These are phyloP conservation scores for Periconia digitata DNA, from an alignment of 2,329 filamentous ascomycete species.

Conservation along the genomic window DNA sequence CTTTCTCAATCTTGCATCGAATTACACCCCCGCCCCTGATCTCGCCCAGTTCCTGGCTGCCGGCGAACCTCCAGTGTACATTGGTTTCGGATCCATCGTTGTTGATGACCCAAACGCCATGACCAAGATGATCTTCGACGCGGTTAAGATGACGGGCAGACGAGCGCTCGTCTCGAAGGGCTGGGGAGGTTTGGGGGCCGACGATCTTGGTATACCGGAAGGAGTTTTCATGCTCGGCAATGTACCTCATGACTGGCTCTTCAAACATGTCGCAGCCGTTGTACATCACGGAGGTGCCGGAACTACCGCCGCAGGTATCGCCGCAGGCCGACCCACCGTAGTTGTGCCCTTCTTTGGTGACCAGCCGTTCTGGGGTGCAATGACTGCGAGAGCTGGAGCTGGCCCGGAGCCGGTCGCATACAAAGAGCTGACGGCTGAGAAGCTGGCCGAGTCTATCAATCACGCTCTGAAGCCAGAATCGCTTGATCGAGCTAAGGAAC, in stretches of 20 bases:
- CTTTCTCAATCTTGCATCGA: conserved; percentile 43
- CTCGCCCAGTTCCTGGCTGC: conserved; percentile 43
- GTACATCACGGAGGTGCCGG: conserved; percentile 88
- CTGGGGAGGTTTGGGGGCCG: conserved; percentile 81
- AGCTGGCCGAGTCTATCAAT: conserved; percentile 41
- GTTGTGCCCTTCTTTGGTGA: conserved; percentile 74
- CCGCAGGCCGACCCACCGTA: conserved; percentile 76
- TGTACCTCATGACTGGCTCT: conserved; percentile 86
- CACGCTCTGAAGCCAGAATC: conserved; percentile 41
- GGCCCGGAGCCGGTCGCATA: conserved; percentile 44
- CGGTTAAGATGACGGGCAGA: conserved; percentile 60
- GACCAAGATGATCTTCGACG: conserved; percentile 46
- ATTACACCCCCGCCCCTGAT: conserved; percentile 42
- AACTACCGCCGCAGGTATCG: conserved; percentile 84
- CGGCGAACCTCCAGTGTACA: conserved; percentile 45
- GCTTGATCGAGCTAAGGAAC: conserved; percentile 38
- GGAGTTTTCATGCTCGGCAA: conserved; percentile 83
- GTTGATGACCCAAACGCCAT: conserved; percentile 47
- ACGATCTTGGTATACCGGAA: conserved; percentile 64
- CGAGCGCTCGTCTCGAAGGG: conserved; percentile 82
- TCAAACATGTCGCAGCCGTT: conserved; percentile 76
- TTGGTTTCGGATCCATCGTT: conserved; percentile 47
- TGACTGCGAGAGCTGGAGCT: conserved; percentile 45
- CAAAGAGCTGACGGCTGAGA: conserved; percentile 44
- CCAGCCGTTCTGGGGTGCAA: conserved; percentile 46